Evolutionary conservation across 1,284 basidiomycete species (phyloP), one percentile per base, ranked within the genome.

Genomic region (Apiotrichum gracile): DNA sequence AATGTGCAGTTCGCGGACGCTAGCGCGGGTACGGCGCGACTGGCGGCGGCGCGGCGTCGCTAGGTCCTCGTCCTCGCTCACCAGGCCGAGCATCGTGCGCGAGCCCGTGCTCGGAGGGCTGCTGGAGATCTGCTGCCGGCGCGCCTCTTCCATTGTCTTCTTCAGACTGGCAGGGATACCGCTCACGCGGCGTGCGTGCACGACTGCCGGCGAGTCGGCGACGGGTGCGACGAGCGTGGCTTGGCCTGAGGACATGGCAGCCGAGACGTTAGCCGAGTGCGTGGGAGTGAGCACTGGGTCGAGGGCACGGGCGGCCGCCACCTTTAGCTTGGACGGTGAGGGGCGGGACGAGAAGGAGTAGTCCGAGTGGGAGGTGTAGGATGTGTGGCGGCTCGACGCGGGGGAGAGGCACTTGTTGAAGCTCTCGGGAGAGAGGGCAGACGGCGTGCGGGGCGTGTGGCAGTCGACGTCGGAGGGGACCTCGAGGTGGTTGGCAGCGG

Each of bases 251-350:
- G 49, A 45, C n/a, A 17, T 24, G n/a, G 29, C 10, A 13, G 43
- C 43, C 16, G 46, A 37, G 14, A 52, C 51, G 41, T 37, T 38
- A 5, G 57, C 43, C 9, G 43, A 49, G 44, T 58, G 49, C 34
- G 48, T 29, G 1, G 58, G 49, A 1, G 58, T 59, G n/a, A 59
- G 48, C 13, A 59, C 51, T 1, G 58, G 58, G 26, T 53, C 58
- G 46, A 59, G 58, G 3, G 54, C 41, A 16, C 47, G 42, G 0
- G 57, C 24, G 2, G 48, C 24, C 3, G 37, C 45, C 21, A 54
- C 47, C 37, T 45, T 48, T 27, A 47, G 34, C 17, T 47, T 47
- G 24, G 46, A 47, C 9, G 46, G 46, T 2, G 43, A 45, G 21
- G 43, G 43, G 19, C 42, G 42, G 8, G 42, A 44, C 24, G 21